Conservation (phyloP, 2,329 filamentous ascomycete genomes). For the Knufia fluminis region DNA sequence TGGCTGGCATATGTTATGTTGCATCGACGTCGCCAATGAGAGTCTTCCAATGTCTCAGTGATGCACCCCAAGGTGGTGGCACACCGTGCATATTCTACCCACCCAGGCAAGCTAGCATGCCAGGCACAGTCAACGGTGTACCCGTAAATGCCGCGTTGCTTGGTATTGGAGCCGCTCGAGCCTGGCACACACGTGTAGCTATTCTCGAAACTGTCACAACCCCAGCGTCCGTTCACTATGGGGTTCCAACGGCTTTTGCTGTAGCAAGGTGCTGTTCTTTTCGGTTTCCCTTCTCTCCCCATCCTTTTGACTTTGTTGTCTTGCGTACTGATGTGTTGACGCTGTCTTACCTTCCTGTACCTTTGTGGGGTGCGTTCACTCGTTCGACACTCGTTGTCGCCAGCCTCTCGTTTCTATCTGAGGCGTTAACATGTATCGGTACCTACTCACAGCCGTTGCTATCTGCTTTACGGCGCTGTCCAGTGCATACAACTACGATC, state of each 20-base stretch:
- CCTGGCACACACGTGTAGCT: not conserved
- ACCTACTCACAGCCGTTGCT: not conserved
- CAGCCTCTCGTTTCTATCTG: conserved; percentile 2
- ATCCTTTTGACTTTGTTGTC: not conserved
- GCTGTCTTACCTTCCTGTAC: not conserved
- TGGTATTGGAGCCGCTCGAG: not conserved
- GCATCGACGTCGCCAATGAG: not conserved
- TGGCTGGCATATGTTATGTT: not conserved
- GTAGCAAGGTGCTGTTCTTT: not conserved
- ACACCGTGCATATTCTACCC: too few relatives aligned
- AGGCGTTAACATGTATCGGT: not conserved
- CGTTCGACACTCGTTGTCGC: not conserved
- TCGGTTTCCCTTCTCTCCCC: not conserved
- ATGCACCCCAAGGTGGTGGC: too few relatives aligned
- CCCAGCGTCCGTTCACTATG: not conserved
- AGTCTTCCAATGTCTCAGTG: not conserved
- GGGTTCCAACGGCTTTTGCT: not conserved
- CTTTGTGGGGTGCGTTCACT: not conserved
- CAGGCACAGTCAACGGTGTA: not conserved
- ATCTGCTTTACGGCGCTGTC: not conserved
- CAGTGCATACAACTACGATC: conserved; percentile 39
- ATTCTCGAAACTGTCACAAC: not conserved
- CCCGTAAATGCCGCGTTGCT: not conserved
- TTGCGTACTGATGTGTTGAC: not conserved
- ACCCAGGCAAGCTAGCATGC: too few relatives aligned